These are phyloP conservation scores for Ambrosia trifida DNA, from an alignment of 129 eudicot genomes.

Conservation along the genomic window DNA sequence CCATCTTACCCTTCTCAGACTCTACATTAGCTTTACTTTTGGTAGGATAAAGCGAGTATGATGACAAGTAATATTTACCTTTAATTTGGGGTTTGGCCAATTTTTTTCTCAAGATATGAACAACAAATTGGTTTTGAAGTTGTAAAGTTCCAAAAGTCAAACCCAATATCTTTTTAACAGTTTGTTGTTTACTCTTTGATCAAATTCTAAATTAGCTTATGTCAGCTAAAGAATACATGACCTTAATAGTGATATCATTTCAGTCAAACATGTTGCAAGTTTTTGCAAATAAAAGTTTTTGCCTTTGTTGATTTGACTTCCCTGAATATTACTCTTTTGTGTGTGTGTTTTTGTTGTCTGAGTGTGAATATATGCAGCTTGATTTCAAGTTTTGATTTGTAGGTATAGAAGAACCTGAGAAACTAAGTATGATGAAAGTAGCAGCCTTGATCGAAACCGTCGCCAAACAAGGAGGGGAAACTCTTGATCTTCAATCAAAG, in stretches of 20 bases:
- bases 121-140: conserved; percentile 8
- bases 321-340: not conserved
- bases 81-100: not conserved
- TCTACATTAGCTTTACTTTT: too few species aligned
- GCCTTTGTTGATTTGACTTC: not conserved
- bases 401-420: conserved; percentile 52
- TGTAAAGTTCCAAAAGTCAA: conserved; percentile 12
- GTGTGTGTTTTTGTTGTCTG: conserved; percentile 1
- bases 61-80: not conserved
- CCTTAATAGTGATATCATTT: not conserved
- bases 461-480: conserved; percentile 46
- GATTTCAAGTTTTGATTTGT: conserved; percentile 17
- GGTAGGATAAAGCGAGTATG: too few species aligned
- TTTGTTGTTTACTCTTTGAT: not conserved
- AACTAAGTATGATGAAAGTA: conserved; percentile 66
- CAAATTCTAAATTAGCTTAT: not conserved
- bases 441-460: conserved; percentile 72
- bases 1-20: too few species aligned
- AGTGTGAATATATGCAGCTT: conserved; percentile 27
- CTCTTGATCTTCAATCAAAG: conserved; percentile 74
- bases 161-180: not conserved
- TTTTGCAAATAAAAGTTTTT: not conserved
- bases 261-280: not conserved
- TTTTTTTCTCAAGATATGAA: not conserved
- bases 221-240: conserved; percentile 6